Base-by-base conservation (phyloP, 2,329 filamentous ascomycete species). In the Pestalotiopsis sp. region DNA sequence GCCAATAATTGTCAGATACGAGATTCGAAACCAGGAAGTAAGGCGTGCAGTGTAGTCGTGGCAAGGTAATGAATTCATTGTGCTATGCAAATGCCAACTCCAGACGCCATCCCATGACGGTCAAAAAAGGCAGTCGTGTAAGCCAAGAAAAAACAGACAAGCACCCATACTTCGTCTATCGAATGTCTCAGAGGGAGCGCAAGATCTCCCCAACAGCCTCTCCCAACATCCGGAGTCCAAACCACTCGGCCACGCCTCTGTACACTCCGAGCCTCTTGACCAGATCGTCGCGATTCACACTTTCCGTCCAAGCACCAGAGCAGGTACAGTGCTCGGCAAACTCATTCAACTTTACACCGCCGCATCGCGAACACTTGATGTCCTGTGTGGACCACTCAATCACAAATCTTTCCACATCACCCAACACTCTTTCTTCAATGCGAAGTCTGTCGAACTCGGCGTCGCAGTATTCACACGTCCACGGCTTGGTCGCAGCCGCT, bases 321-420 rank as follows among this genome's bases (percentile, higher is more conserved):
- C 96, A 99, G 12, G 91, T 92, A 81, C 97, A 99, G 80, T 98
- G 95, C 79, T 98, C 95, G 90, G 96, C 94, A 75, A 98, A 97
- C 76, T 98, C 95, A 78, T 97, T 98, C 56, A 93, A 86, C 77
- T 94, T 85, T 52, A 97, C 80, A 73, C 93, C 93, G 39, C 87
- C 89, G 78, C 90, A 92, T 69, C 87, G 85, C 38, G 76, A 78
- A 73, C 96, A 99, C 81, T 94, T 94, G 68, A 98, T 81, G 79
- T 99, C 96, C 82, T 98, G 95, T 41, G 91, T 93, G 71, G 90
- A 87, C 95, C 97, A 99, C 74, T 92, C 90, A 31, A 93, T 87
- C 7, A 93, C 84, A 77, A 92, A 82, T 25, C 88, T 89, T 79
- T 98, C 91, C 20, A 98, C 91, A 68, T 92, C 87, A 0, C 86